A percentile compares a stretch with the other conserved stretches of the same genome.
phyloP scores from a whole-genome alignment of 2,329 filamentous ascomycete genomes.

The Colletotrichum agaves region DNA sequence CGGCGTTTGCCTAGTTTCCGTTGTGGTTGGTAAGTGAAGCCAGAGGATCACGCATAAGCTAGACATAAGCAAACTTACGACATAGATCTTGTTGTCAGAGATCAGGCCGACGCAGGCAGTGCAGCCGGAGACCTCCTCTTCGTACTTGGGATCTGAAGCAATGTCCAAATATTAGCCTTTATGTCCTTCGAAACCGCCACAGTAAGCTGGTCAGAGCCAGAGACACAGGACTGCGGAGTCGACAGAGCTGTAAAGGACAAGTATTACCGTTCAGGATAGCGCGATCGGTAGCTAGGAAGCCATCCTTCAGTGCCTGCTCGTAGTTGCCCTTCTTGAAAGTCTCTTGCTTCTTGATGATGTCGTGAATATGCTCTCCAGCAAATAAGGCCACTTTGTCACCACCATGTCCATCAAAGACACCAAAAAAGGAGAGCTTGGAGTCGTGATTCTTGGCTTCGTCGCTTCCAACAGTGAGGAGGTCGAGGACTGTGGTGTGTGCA shows the following conservation, averaged over 20 bases:
- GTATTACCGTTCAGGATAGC: slow-evolving; percentile 90
- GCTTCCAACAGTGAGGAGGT: slow-evolving; percentile 73
- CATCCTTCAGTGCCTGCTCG: slow-evolving; percentile 96
- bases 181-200: background rate
- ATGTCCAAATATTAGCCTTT: slow-evolving; percentile 23
- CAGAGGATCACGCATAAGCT: slow-evolving; percentile 41
- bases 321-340: slow-evolving; percentile 91
- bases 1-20: slow-evolving; percentile 85
- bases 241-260: slow-evolving; percentile 40
- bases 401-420: slow-evolving; percentile 97
- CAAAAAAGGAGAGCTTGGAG: slow-evolving; percentile 91
- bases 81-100: slow-evolving; percentile 90
- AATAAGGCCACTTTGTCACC: slow-evolving; percentile 97
- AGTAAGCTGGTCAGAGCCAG: background rate
- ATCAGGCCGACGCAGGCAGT: slow-evolving; percentile 93
- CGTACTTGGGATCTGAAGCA: slow-evolving; percentile 86
- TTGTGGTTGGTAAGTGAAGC: slow-evolving; percentile 33
- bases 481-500: slow-evolving; percentile 88
- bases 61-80: slow-evolving; percentile 71
- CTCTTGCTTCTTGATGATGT: slow-evolving; percentile 95
- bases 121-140: slow-evolving; percentile 97
- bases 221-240: background rate
- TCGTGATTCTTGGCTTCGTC: slow-evolving; percentile 72
- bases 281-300: slow-evolving; percentile 94
- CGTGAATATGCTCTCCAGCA: slow-evolving; percentile 90